Percentiles rank a stretch among this genome's conserved stretches.
Evolutionary conservation across 306 rosid genomes (phyloP).

Genomic region (Medicago lupulina): DNA sequence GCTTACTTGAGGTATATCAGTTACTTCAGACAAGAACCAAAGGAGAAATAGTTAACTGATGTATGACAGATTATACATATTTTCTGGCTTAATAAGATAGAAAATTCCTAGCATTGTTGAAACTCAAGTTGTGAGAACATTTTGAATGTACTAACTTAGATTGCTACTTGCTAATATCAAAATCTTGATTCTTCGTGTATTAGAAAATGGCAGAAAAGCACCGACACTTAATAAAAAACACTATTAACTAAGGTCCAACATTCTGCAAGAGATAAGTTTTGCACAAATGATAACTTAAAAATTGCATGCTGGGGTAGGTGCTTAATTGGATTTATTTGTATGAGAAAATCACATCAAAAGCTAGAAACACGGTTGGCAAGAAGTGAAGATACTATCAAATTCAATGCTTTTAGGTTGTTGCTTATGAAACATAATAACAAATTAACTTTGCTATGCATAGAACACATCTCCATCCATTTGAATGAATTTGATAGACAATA

Average conservation of each 20-base stretch:
- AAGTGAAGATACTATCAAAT: constrained; percentile 1
- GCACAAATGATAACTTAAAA: constrained; percentile 2
- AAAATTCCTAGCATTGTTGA: not conserved
- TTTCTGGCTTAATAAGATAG: not conserved
- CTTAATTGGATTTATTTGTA: not conserved
- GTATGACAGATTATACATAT: not conserved
- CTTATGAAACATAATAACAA: constrained; percentile 17
- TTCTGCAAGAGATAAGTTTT: constrained; percentile 8
- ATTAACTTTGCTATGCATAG: constrained; percentile 29
- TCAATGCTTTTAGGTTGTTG: constrained; percentile 19
- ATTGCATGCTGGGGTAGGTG: constrained; percentile 1
- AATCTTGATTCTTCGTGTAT: not conserved
- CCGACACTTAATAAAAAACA: not conserved
- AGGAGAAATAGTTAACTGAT: not conserved
- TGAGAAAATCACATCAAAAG: constrained; percentile 8
- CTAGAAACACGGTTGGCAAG: constrained; percentile 7
- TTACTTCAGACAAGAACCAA: not conserved
- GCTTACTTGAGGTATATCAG: constrained; percentile 3
- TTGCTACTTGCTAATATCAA: constrained; percentile 7
- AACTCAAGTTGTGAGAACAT: not conserved
- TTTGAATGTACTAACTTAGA: not conserved
- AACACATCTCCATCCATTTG: constrained; percentile 25
- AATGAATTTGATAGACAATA: constrained; percentile 42
- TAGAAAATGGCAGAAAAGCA: not conserved
- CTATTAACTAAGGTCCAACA: not conserved